Conservation (phyloP, 768 basidiomycete species). For the Serendipita vermifera region DNA sequence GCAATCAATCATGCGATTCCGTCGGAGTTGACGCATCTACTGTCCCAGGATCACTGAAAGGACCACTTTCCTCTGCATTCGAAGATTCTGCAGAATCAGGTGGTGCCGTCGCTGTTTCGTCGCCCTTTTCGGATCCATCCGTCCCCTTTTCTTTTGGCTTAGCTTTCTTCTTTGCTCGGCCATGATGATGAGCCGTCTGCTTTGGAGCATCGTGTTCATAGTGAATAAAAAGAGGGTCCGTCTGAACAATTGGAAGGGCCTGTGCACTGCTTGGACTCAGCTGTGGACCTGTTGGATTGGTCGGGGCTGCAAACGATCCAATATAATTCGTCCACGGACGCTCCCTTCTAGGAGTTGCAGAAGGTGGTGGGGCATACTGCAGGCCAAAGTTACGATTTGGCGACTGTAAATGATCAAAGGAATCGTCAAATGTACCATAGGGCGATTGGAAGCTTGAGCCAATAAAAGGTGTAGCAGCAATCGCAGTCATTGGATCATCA, state of each 20-base stretch:
- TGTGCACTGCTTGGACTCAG: neutral
- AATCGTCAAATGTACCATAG: neutral
- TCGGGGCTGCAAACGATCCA: neutral
- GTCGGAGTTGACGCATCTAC: no score
- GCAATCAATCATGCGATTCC: no score
- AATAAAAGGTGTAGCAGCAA: neutral
- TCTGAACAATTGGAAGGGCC: neutral
- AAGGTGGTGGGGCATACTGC: neutral
- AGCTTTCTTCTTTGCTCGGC: neutral
- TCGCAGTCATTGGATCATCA: slow-evolving; percentile 4
- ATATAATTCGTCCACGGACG: slow-evolving; percentile 7
- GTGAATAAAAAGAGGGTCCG: slow-evolving; percentile 5
- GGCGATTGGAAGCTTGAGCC: neutral
- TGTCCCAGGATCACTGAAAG: no score
- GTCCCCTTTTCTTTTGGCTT: slow-evolving; percentile 1
- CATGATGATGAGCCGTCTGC: neutral
- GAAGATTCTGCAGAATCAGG: neutral
- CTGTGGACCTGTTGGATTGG: neutral
- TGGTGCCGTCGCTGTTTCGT: neutral
- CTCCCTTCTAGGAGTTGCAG: neutral
- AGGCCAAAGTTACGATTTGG: neutral
- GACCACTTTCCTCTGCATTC: no score
- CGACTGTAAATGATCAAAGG: neutral
- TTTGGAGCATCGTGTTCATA: slow-evolving; percentile 9
- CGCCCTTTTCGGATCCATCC: neutral